Base-by-base conservation (phyloP, 345 rosid genomes). In the Hibiscus syriacus region DNA sequence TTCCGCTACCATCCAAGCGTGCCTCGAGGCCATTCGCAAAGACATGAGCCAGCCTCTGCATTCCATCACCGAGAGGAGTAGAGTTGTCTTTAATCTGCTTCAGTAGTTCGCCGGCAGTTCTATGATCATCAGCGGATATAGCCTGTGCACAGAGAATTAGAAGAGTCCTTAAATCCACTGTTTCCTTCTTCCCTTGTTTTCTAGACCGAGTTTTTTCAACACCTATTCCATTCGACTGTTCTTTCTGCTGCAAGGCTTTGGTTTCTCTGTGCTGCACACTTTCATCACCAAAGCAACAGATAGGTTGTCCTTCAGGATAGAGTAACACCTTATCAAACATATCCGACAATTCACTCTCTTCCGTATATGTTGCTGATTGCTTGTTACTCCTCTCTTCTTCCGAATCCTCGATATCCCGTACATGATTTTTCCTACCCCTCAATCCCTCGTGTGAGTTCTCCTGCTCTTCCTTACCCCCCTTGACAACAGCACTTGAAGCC, bases 81-180 rank as follows among this genome's bases (percentile, higher is more conserved):
- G n/a, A n/a, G n/a, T n/a, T n/a, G n/a, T n/a, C n/a, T n/a, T n/a
- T n/a, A n/a, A n/a, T n/a, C n/a, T n/a, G n/a, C n/a, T n/a, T n/a
- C n/a, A n/a, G n/a, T n/a, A n/a, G n/a, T n/a, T n/a, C n/a, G n/a
- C n/a, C n/a, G n/a, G 97, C 92, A 26, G 90, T 83, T 70, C 90
- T 77, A 53, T 62, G 74, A 68, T 93, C 90, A 9, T 85, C 74
- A 3, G 82, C 2, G 3, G 90, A 87, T 30, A 87, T 64, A 5
- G 98, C 87, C 64, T 93, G 97, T 6, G 98, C 94, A 36, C 96
- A 93, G 12, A 82, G 83, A 16, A 84, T 75, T 69, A 90, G 67
- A 29, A 86, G 88, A n/a, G 83, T 76, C 68, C 90, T 83, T 70
- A 90, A 82, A 80, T 93, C 98, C 68, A 86, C 81, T 0, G 85